Evolutionary conservation across 169 alveolate genomes (phyloP), one percentile per base, ranked within the genome.

Genomic region (Cryptosporidium ubiquitum): DNA sequence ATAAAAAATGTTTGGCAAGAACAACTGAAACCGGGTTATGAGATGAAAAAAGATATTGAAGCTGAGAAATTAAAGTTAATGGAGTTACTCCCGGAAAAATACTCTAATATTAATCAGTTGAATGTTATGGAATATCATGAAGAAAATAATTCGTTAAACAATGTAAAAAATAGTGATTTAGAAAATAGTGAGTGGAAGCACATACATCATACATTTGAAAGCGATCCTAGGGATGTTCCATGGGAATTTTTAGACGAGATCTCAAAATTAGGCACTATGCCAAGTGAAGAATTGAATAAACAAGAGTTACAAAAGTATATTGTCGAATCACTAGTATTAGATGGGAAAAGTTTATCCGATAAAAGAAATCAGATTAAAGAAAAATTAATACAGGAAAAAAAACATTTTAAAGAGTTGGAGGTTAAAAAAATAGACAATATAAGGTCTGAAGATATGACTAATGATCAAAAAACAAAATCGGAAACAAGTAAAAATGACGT

Each of bases 161-260:
- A 37, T 60, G 61, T 40, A 31, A 42, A 71, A 5, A 14, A 33
- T 49, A 29, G 49, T 12, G n/a, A 55, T 51, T 26, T 29, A 51
- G 57, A 47, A 23, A 52, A 55, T 16, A 3, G 5, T 18, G 57
- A 58, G 2, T 73, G 85, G 85, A 39, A 42, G 14, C 29, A 57
- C 23, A 31, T 73, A 18, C 70, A 73, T 37, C 85, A 73, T 49
- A 73, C 85, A 73, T 73, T 31, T 55, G 57, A 73, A 73, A 26
- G 39, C 40, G 85, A 73, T 57, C 85, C 85, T n/a, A 73, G 70
- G 4, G 47, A 69, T 79, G 75, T 79, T 35, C 89, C 89, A 20
- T 79, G 89, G 89, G 89, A 79, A 61, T 79, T 79, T 79, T 60
- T 79, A 29, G 68, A 47, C 1, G 79, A 79, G 49, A 42, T 79